Evolutionary conservation across 225 moss, liverwort and hornwort genomes (phyloP), one percentile per base, ranked within the genome.

Genomic region (Ulota crispa): DNA sequence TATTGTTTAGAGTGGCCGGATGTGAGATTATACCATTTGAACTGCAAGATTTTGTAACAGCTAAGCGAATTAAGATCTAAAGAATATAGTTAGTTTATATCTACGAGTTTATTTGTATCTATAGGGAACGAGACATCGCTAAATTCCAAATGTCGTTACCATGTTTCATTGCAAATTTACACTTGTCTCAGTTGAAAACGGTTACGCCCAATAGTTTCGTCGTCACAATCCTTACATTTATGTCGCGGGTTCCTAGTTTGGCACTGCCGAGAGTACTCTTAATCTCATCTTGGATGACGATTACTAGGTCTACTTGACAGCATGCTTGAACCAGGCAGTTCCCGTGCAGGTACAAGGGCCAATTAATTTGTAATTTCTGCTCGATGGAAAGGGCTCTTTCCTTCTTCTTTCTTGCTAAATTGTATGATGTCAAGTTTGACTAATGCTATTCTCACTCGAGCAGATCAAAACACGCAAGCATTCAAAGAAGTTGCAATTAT

Each of bases 381-480:
- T 88, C 28, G 9, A 81, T 57, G 27, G 64, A 59, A 7, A 68
- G 32, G 30, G 10, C 13, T 54, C 56, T 28, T 68, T 81, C 56
- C 52, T 74, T 23, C 52, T 74, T 23, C 41, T 60, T 67, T 18
- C 10, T 16, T 32, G n/a, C 23, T 63, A 26, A 3, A 70, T 59
- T 50, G 23, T 41, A 32, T 55, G 28, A 84, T 76, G 23, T 26
- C 16, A 53, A 63, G 28, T 86, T 39, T 71, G 60, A 26, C 65
- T 84, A 21, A 39, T 82, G 19, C 31, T 14, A 27, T 57, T 15
- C 37, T 59, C 20, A 36, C 43, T 73, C 77, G 68, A 28, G 62
- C 90, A 99, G 98, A 99, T 87, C 99, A 99, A 95, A 99, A 99
- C 76, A 94, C 96, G 9, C 99, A 96, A 85, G 99, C 99, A n/a